Evolutionary conservation across 1,139 yeast genomes (phyloP), one percentile per base, ranked within the genome.

Genomic region (Yamadazyma diddensiae): DNA sequence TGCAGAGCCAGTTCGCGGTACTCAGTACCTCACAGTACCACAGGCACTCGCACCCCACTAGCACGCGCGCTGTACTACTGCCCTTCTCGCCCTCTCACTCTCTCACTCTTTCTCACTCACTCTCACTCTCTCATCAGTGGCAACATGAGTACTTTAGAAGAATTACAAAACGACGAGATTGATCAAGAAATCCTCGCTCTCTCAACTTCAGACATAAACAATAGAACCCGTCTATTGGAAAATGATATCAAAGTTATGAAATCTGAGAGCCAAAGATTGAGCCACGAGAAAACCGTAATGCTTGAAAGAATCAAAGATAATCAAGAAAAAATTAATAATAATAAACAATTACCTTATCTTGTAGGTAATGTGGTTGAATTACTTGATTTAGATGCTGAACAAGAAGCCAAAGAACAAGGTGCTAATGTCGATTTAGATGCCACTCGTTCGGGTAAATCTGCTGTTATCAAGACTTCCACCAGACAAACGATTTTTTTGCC

Each of bases 291-390:
- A 64, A 78, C 86, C 36, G 86, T 88, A 34, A 92, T 90, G 97
- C 65, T 79, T 40, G 97, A 88, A 49, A 82, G 94, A 58, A 88
- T 94, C 61, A 88, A 90, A 57, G 98, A 92, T 54, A 94, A 94
- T 64, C 90, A 83, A 58, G 97, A 90, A 51, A 94, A 94, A 66
- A 92, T 94, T 59, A 88, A 87, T 55, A 90, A 92, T 57, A 94
- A 94, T 61, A 86, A 83, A 62, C 97, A 88, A 59, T 72, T 94
- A 53, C 99, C 99, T 9, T 94, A 92, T 53, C 69, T 94, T 42
- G 98, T 94, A 29, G 97, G 97, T n/a, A 94, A 92, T 53, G 94
- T 94, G 34, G 97, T 94, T 16, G 99, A 94, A 60, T 68, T 94
- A 41, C 73, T 94, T 55, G 95, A 92, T 53, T 75, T 92, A 61